These are phyloP conservation scores for Gossypium schwendimanii DNA, from an alignment of 441 rosid genomes.

Conservation along the genomic window DNA sequence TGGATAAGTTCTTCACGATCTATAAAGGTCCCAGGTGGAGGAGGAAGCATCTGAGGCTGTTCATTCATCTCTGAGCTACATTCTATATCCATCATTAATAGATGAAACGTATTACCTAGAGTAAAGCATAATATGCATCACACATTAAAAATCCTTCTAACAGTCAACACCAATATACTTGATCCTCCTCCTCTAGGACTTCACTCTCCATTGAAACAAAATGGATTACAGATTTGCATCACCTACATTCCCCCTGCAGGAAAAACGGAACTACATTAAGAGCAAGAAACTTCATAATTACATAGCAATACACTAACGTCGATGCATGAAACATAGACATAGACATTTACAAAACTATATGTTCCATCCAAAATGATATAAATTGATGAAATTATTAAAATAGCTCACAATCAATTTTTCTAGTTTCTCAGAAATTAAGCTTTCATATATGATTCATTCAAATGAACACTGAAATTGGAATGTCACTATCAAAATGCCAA, in stretches of 20 bases:
- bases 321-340: not conserved
- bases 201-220: constrained; percentile 15
- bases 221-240: not conserved
- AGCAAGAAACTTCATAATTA: not conserved
- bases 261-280: not conserved
- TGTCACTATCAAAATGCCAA: not conserved
- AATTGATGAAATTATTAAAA: not conserved
- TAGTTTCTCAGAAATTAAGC: not conserved
- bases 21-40: constrained; percentile 42
- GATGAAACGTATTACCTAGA: constrained; percentile 20
- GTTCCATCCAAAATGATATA: not conserved
- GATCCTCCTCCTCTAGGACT: constrained; percentile 17
- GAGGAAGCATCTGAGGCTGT: constrained; percentile 40
- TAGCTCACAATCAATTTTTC: not conserved
- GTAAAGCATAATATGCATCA: not conserved
- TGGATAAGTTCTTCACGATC: constrained; percentile 48
- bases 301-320: not conserved
- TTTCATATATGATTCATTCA: not conserved
- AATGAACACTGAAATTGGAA: not conserved
- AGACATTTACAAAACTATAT: not conserved
- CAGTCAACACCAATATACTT: not conserved
- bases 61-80: constrained; percentile 28
- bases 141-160: not conserved
- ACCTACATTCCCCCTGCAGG: constrained; percentile 1
- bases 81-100: constrained; percentile 29